A percentile compares a stretch with the other conserved stretches of the same genome.
Evolutionary conservation across 257 asterid species (phyloP).

Genomic region (Rhazya stricta): DNA sequence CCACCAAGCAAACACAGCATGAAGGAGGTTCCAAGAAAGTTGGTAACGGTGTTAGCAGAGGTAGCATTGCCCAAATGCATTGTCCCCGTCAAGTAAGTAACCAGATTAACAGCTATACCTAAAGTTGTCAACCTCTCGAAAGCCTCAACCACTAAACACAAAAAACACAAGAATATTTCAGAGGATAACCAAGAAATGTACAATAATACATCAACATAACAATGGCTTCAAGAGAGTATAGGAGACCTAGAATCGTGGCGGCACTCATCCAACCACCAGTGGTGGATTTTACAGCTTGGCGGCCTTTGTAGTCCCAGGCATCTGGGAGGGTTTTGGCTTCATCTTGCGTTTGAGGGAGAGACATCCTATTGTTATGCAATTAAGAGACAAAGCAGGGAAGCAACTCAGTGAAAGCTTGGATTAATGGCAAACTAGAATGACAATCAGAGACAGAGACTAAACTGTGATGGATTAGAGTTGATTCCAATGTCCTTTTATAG

Average conservation of each 20-base stretch:
- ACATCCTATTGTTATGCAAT: slow-evolving; percentile 26
- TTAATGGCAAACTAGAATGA: background rate
- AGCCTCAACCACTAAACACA: slow-evolving; percentile 49
- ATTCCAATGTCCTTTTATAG: slow-evolving; percentile 28
- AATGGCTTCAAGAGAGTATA: background rate
- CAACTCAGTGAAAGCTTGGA: background rate
- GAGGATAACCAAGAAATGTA: background rate
- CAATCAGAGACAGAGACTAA: slow-evolving; percentile 1
- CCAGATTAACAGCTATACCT: slow-evolving; percentile 82
- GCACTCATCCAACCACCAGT: slow-evolving; percentile 84
- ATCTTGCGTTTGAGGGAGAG: slow-evolving; percentile 49
- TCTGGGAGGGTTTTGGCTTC: slow-evolving; percentile 56
- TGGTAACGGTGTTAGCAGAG: slow-evolving; percentile 72
- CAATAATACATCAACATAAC: background rate
- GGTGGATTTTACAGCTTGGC: slow-evolving; percentile 49
- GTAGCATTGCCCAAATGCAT: slow-evolving; percentile 86
- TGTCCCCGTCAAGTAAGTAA: slow-evolving; percentile 71
- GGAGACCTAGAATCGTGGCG: slow-evolving; percentile 74
- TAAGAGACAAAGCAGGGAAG: background rate
- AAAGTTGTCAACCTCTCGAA: slow-evolving; percentile 81
- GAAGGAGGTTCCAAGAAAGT: slow-evolving; percentile 84
- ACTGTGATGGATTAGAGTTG: slow-evolving; percentile 16
- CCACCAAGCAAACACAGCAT: slow-evolving; percentile 86
- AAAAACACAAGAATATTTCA: background rate
- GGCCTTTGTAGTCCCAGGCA: slow-evolving; percentile 85